Base-by-base conservation (phyloP, 164 flowering plant genomes). In the Annona squamosa region DNA sequence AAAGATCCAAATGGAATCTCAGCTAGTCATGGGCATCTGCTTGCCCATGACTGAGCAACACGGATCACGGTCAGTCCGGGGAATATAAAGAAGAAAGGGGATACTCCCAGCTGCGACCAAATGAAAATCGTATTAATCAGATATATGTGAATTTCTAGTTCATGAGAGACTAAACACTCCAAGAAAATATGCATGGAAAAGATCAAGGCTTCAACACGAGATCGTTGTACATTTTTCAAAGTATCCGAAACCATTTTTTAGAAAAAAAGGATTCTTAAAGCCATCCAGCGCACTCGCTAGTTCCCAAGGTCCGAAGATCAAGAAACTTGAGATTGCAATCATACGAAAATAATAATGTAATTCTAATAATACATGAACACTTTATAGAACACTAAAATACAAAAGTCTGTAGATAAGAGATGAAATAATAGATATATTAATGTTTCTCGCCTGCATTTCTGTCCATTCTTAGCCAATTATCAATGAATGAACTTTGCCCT, bases 281-380 rank as follows among this genome's bases (percentile, higher is more conserved):
- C 12, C 43, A 37, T 43, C 43, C 46, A 66, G 46, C 5, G 42
- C 68, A 43, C 46, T 66, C 46, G 42, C 43, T 46, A 43, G 46
- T 66, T 66, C 48, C 68, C 19, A 66, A 44, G 47, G 26, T 44
- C 10, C 68, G 17, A 66, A 66, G 68, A 37, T 66, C 48, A 44
- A 26, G 37, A 26, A 66, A 42, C n/a, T 42, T 42, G 13, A 4
- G 46, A 43, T 66, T 41, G 7, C 46, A 66, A 41, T 41, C 45
- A 16, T 3, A 66, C 10, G 13, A 42, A 66, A 66, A 42, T 13
- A 66, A 44, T 44, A 66, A 19, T 5, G 10, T 63, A 2, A 6
- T 19, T 19, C 19, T 10, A 19, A 63, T 37, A 19, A 44, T 66
- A 6, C 48, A 66, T 7, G 16, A 3, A 17, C 66, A 17, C 45